phyloP scores from a whole-genome alignment of 1,139 yeast genomes.

The Nakaseomyces sp. region DNA sequence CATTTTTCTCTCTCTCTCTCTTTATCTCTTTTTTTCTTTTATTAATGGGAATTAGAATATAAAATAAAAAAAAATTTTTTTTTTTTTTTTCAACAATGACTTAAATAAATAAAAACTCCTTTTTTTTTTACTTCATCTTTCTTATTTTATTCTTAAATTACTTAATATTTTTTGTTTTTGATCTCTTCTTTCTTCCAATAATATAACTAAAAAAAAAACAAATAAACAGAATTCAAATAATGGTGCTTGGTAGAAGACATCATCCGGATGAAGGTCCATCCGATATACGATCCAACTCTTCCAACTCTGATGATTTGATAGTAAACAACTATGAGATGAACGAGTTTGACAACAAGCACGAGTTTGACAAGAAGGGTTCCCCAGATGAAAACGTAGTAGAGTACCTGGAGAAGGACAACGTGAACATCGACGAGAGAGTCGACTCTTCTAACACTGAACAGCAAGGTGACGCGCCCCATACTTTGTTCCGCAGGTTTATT shows the following conservation, averaged over 20 bases:
- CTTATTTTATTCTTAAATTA: too few species aligned
- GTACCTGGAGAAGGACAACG: conserved; percentile 2
- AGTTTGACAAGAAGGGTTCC: background rate
- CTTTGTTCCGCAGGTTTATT: conserved; percentile 27
- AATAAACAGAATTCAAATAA: background rate
- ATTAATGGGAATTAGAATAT: too few species aligned
- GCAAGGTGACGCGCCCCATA: background rate
- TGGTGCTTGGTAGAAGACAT: conserved; percentile 5
- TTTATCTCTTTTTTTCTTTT: too few species aligned
- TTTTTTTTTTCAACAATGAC: background rate
- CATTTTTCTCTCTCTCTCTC: too few species aligned
- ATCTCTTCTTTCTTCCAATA: background rate
- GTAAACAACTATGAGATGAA: conserved; percentile 2
- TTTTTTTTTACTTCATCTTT: background rate
- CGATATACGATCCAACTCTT: background rate
- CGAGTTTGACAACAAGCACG: background rate
- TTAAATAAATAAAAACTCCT: background rate
- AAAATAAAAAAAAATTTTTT: background rate
- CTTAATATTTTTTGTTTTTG: background rate
- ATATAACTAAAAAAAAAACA: background rate
- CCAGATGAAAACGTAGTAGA: background rate
- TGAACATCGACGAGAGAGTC: conserved; percentile 1
- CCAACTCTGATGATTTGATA: background rate
- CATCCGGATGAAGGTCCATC: conserved; percentile 1
- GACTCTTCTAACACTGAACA: background rate